A percentile compares a stretch with the other conserved stretches of the same genome.
Evolutionary conservation across 768 basidiomycete species (phyloP).

Genomic region (Lactifluus subvellereus): DNA sequence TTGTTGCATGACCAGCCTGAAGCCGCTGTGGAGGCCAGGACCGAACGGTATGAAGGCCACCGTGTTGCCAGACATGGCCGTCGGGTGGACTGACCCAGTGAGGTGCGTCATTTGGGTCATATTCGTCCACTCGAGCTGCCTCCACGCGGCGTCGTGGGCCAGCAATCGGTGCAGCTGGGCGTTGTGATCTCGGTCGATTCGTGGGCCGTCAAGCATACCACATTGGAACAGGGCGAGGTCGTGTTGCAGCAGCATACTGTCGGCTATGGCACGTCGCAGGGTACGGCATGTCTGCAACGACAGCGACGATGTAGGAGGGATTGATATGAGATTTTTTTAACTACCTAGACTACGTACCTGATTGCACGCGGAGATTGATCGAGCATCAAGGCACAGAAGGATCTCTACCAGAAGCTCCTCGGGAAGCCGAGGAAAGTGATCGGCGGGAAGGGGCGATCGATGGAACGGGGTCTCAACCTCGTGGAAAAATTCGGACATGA

Average conservation of each 20-base stretch:
- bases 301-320: too few relatives aligned
- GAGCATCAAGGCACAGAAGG: background rate
- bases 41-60: background rate
- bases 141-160: background rate
- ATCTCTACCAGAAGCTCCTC: constrained; percentile 5
- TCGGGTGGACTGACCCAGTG: background rate
- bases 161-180: background rate
- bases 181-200: background rate
- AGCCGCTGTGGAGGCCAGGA: background rate
- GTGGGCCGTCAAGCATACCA: constrained; percentile 3
- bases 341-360: background rate
- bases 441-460: background rate
- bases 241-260: constrained; percentile 2
- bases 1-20: background rate
- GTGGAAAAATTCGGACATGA: background rate
- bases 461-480: background rate
- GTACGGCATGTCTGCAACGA: background rate
- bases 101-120: background rate
- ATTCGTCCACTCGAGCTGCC: background rate
- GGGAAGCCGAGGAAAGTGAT: background rate
- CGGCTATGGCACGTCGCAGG: background rate
- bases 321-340: background rate
- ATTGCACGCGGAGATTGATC: background rate
- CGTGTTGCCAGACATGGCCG: background rate
- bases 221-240: background rate